These are phyloP conservation scores for Linum usitatissimum DNA, from an alignment of 345 rosid species.

Conservation along the genomic window DNA sequence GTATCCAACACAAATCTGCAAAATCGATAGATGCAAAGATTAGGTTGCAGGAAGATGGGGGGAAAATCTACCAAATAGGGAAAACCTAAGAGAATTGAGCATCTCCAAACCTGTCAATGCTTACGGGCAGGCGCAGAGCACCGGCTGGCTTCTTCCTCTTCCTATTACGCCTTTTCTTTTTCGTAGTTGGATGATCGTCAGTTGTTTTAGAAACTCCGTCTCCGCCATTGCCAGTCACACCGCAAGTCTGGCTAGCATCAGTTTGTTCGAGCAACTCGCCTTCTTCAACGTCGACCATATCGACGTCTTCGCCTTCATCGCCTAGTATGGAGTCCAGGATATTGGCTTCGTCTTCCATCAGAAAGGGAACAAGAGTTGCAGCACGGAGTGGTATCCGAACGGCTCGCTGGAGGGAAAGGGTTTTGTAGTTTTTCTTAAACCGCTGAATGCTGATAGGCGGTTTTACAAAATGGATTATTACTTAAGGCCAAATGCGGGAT, in stretches of 20 bases:
- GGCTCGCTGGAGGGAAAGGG: no score
- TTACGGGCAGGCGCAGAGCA: conserved; percentile 30
- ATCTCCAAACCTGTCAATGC: conserved; percentile 43
- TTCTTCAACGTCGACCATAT: conserved; percentile 83
- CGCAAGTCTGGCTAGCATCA: conserved; percentile 14
- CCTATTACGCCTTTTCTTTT: conserved; percentile 47
- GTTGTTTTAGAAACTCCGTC: conserved; percentile 11
- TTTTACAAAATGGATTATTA: no score
- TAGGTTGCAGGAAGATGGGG: neutral
- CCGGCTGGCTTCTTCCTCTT: conserved; percentile 15
- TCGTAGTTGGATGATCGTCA: conserved; percentile 14
- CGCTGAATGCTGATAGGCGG: no score
- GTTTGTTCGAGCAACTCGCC: conserved; percentile 50
- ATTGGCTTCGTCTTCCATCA: neutral
- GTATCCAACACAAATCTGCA: conserved; percentile 73
- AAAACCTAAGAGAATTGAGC: neutral
- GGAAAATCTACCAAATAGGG: neutral
- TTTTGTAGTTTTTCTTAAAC: no score
- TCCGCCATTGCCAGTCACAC: conserved; percentile 16
- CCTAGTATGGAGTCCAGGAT: neutral
- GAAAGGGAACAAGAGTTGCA: neutral
- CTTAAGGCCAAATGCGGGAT: no score
- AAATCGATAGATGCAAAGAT: conserved; percentile 7
- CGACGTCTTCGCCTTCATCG: conserved; percentile 45
- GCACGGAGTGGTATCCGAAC: neutral